Conservation (phyloP, 2,329 filamentous ascomycete genomes). For the Microsporum canis region DNA sequence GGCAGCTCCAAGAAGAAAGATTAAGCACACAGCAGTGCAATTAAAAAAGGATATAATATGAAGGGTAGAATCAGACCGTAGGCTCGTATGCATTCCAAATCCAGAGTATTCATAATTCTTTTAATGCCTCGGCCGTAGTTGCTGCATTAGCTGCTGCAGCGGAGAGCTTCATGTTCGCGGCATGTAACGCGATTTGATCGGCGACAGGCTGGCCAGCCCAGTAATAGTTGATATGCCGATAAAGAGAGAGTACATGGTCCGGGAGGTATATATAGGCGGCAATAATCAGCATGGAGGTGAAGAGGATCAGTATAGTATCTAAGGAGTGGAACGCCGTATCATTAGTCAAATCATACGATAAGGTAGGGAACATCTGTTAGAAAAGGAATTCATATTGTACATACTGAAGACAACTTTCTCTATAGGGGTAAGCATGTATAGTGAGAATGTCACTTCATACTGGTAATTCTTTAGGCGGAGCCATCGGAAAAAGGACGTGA, state of each 20-base stretch:
- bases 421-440: constrained; percentile 94
- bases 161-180: constrained; percentile 3
- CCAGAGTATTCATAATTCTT: constrained; percentile 11
- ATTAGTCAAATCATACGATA: constrained; percentile 4
- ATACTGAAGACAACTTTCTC: constrained; percentile 97
- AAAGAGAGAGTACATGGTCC: constrained; percentile 73
- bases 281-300: constrained; percentile 74
- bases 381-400: constrained; percentile 26
- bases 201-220: constrained; percentile 60
- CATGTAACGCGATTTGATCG: constrained; percentile 15
- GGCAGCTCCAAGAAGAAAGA: neutral
- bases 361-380: constrained; percentile 1
- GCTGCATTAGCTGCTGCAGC: constrained; percentile 16
- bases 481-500: constrained; percentile 60
- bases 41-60: neutral
- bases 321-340: constrained; percentile 6
- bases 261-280: constrained; percentile 87
- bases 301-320: constrained; percentile 89
- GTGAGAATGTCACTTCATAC: constrained; percentile 89
- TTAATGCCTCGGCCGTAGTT: neutral
- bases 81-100: neutral
- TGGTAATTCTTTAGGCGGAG: constrained; percentile 93
- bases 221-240: constrained; percentile 86
- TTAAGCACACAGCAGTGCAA: neutral
- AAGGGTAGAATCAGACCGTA: neutral